Evolutionary conservation across 352 stramenopile species (phyloP), one percentile per base, ranked within the genome.

Genomic region (Elongisporangium prolatum): DNA sequence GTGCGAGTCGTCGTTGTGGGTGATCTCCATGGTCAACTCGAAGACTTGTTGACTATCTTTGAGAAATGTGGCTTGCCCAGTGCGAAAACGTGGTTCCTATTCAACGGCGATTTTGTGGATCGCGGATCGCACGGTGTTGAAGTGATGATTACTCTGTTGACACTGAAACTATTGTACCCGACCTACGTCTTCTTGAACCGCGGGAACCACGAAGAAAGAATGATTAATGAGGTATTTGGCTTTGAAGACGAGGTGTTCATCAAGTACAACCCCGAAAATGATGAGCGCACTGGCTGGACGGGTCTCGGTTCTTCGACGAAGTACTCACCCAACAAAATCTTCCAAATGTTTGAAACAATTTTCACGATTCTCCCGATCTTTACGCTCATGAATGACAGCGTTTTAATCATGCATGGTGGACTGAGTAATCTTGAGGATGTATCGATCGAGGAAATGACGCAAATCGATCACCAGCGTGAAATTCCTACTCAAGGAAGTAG

Each of bases 81-180:
- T 48, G 60, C 70, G 17, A 93, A 90, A 50, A 98, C 89, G 49
- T 90, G 83, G 77, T 97, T 98, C 67, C 67, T 98, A 0, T 98
- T 98, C 67, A 98, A 98, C 57, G 95, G 95, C 3, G 95, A 98
- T 63, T 98, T 98, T 64, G 96, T 98, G 21, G 96, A 98, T 71
- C 85, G 96, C 1, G 96, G 96, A 4, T 85, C 75, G 1, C 82
- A 97, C 28, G 92, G 93, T 21, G 79, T 96, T n/a, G 94, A 98
- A 65, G 86, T 98, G 4, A 89, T 97, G 50, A 75, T 91, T 37
- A 63, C 93, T n/a, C 60, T 98, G 24, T 71, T 97, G 5, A 81
- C 80, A 1, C 97, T 97, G 64, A 97, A 97, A 71, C 62, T 97
- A 3, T 52, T 96, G 38, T 92, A 94, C 58, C 89, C 93, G 1